These are phyloP conservation scores for Orbilia blumenaviensis DNA, from an alignment of 2,329 filamentous ascomycete genomes.

Conservation along the genomic window DNA sequence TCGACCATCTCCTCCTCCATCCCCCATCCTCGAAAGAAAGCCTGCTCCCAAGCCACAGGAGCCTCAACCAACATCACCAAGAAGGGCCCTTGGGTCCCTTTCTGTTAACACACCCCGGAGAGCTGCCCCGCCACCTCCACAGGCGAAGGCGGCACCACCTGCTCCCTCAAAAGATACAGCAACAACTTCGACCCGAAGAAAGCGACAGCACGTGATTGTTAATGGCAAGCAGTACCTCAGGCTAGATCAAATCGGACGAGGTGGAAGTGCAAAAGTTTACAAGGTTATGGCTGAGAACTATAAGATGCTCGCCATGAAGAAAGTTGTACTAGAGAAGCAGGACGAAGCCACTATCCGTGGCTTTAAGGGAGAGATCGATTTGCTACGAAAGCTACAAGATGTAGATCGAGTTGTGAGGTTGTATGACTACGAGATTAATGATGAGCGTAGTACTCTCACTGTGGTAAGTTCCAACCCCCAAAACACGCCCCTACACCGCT, in stretches of 20 bases:
- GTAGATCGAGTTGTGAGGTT: conserved; percentile 91
- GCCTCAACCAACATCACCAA: conserved; percentile 18
- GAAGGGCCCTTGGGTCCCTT: conserved; percentile 45
- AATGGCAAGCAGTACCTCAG: conserved; percentile 92
- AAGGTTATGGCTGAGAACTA: conserved; percentile 97
- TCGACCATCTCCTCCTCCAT: conserved; percentile 37
- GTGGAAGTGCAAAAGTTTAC: conserved; percentile 93
- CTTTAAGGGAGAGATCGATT: conserved; percentile 94
- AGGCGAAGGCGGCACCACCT: conserved; percentile 90
- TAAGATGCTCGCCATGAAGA: conserved; percentile 92
- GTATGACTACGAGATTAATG: conserved; percentile 92
- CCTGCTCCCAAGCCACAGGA: conserved; percentile 19
- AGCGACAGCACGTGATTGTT: conserved; percentile 82
- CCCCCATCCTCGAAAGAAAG: conserved; percentile 47
- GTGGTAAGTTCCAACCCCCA: conserved; percentile 69
- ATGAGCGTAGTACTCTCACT: conserved; percentile 86
- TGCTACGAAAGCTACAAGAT: conserved; percentile 80
- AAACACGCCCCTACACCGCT: background rate
- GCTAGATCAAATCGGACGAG: conserved; percentile 87
- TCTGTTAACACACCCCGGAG: conserved; percentile 75
- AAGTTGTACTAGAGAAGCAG: conserved; percentile 87
- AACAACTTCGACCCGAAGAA: conserved; percentile 70
- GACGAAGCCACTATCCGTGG: conserved; percentile 84
- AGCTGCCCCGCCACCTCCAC: conserved; percentile 78
- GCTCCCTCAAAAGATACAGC: conserved; percentile 76